Evolutionary conservation across 768 basidiomycete species (phyloP), one percentile per base, ranked within the genome.

Genomic region (Coprinopsis marcescibilis): DNA sequence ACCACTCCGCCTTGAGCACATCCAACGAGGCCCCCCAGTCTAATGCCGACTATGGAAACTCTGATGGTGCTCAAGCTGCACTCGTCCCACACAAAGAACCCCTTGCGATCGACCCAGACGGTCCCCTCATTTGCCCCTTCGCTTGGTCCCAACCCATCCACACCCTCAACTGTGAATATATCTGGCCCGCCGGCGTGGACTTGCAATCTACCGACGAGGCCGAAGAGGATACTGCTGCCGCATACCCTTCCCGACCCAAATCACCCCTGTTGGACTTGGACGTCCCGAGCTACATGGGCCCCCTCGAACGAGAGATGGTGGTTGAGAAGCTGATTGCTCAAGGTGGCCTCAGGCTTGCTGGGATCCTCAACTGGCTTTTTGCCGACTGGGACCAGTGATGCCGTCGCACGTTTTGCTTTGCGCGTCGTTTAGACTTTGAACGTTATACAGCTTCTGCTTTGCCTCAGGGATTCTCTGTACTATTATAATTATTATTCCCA

Each of bases 261-360:
- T 12, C 41, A 4, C 41, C 24, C 30, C 41, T 60, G 10, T 64
- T 86, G 20, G 84, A 96, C 59, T 75, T 97, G 13, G 83, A 92
- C 61, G 92, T 88, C 13, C 80, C 88, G 0, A 67, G 80, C 43
- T 97, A 96, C 57, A 67, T 83, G 1, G 89, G 86, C 1, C 65
- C 66, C 30, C 81, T 98, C 54, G 71, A 69, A 50, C 65, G 80
- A 19, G 65, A 76, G 49, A 80, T 83, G 75, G 65, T 92, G 27
- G 55, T 98, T 2, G 92, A 96, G 72, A 79, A 79, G 65, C 60
- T 96, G 53, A 67, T 98, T 30, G 84, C 88, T 0, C 85, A 85
- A 68, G 92, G 68, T 0, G 94, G 92, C 1, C 67, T 95, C 24
- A 73, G 94, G 19, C 79, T 95, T 20, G 94, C 93, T 1, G 89